These are phyloP conservation scores for Solanum hybrid DNA, from an alignment of 305 asterid species.

Conservation along the genomic window DNA sequence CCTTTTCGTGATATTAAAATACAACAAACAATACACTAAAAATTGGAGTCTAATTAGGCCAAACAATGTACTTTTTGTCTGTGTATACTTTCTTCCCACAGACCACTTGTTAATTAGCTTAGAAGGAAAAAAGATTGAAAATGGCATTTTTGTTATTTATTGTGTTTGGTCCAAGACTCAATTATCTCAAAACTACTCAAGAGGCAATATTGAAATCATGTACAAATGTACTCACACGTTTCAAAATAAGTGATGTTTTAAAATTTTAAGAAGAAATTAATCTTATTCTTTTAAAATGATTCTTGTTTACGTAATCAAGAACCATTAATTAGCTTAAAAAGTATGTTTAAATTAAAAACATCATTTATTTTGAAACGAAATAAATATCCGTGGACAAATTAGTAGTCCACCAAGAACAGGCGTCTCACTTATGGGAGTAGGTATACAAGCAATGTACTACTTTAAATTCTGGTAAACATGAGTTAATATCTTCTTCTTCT, in stretches of 20 bases:
- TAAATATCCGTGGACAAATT: neutral
- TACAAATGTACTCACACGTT: neutral
- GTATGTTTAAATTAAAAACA: neutral
- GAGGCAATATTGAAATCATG: neutral
- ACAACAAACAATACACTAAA: neutral
- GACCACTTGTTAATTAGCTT: neutral
- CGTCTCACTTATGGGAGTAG: neutral
- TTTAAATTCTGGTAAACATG: neutral
- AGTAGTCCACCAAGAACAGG: neutral
- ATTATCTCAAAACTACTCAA: neutral
- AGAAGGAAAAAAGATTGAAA: neutral
- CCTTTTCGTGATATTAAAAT: neutral
- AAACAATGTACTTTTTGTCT: neutral
- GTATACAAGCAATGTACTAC: neutral
- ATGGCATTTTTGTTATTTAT: neutral
- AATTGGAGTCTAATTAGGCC: neutral
- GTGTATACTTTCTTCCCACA: neutral
- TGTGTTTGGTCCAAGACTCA: neutral
- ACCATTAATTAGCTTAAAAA: neutral
- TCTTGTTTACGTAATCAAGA: neutral
- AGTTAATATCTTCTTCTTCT: neutral
- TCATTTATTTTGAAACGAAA: neutral
- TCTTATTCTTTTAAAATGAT: neutral
- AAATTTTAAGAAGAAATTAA: neutral
- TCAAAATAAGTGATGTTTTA: neutral